Base-by-base conservation (phyloP, 371 early-diverging fungal species). In the Mucor sp. region DNA sequence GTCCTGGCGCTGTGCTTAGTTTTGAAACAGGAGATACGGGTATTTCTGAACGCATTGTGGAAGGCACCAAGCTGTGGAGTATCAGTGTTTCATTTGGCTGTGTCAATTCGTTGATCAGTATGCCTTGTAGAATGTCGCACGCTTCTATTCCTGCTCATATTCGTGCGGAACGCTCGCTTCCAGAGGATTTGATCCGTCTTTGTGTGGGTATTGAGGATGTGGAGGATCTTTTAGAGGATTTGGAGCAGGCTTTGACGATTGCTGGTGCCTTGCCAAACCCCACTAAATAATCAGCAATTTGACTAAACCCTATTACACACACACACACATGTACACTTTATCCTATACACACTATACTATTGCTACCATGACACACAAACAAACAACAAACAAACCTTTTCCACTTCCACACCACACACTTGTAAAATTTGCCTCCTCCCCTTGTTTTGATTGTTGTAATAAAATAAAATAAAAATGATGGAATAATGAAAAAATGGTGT, bases 101-200 rank as follows among this genome's bases (percentile, higher is more conserved):
- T 76, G 94, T 98, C 65, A 97, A 98, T 79, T 95, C 96, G 37
- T 86, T 98, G 67, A 97, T 98, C 69, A 94, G 95, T 75, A 96
- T 98, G 96, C 98, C 98, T 17, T 96, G 96, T 76, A 85, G 92
- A 70, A 99, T 99, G 99, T 95, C 96, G 0, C 99, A 99, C 69
- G 95, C 98, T 32, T 94, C 95, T 63, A 97, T 99, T 35, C 96
- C 98, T 14, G 94, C 93, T 11, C 88, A 92, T 62, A 87, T 96
- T 12, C 88, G 99, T 57, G 88, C 90, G 71, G 94, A 88, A 69
- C 87, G 96, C 23, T 88, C 83, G 6, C 78, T 99, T 63, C 94
- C 97, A 7, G 98, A 97, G 81, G 97, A 96, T 80, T 75, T 99
- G 67, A 95, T 99, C 73, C 90, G 99, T 19, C 79, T 99, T 19